These are phyloP conservation scores for Phytophthora quininea DNA, from an alignment of 352 stramenopile species.

Conservation along the genomic window DNA sequence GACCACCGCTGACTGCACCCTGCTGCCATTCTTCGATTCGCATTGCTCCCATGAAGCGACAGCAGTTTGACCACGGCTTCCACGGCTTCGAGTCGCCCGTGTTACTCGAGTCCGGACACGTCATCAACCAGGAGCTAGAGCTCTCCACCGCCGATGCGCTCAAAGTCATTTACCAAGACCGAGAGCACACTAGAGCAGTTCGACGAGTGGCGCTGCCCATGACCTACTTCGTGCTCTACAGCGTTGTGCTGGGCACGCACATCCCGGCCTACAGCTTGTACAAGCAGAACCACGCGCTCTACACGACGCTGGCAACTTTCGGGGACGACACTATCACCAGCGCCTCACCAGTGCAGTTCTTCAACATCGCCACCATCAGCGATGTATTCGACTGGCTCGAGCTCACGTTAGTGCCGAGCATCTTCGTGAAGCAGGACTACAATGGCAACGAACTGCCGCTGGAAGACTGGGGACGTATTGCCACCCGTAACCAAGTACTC, in stretches of 20 bases:
- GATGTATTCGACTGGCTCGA: conserved; percentile 47
- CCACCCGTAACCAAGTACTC: conserved; percentile 18
- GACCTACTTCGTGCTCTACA: conserved; percentile 48
- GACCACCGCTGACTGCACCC: too few species aligned
- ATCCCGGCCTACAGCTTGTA: conserved; percentile 44
- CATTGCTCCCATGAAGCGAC: not conserved
- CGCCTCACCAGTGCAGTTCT: conserved; percentile 40
- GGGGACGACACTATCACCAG: conserved; percentile 45
- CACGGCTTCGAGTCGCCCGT: not conserved
- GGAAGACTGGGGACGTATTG: not conserved
- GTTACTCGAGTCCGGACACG: not conserved
- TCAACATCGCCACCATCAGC: conserved; percentile 29
- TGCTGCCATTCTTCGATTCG: not conserved
- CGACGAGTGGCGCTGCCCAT: conserved; percentile 40
- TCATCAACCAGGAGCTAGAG: not conserved
- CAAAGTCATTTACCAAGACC: conserved; percentile 31
- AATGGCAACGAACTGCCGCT: conserved; percentile 29
- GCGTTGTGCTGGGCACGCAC: conserved; percentile 57
- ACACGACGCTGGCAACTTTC: conserved; percentile 37
- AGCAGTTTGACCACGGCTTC: not conserved
- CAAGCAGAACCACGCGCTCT: conserved; percentile 40
- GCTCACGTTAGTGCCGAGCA: conserved; percentile 35
- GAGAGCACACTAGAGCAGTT: conserved; percentile 34
- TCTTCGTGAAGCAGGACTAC: conserved; percentile 48
- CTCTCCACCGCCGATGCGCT: not conserved